Percentiles rank a stretch among this genome's conserved stretches.
These are phyloP conservation scores for Prorocentrum cordatum DNA, from an alignment of 169 alveolate species.

Conservation along the genomic window DNA sequence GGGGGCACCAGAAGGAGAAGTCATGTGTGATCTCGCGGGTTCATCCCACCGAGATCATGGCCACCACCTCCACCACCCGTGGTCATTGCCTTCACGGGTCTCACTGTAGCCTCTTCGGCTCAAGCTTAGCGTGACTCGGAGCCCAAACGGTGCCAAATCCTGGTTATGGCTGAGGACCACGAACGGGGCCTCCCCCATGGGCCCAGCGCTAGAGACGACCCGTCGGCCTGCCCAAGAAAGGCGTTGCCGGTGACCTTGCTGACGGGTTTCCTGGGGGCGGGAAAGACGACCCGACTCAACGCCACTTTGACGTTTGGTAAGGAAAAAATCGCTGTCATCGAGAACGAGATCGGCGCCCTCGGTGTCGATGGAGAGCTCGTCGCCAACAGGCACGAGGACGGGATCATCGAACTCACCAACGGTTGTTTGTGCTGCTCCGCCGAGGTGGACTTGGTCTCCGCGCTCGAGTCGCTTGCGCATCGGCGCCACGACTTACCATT, in stretches of 20 bases:
- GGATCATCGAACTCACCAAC: neutral
- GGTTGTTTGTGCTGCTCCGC: slow-evolving; percentile 65
- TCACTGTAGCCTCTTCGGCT: too few relatives aligned
- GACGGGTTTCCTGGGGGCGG: slow-evolving; percentile 37
- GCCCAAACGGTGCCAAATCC: too few relatives aligned
- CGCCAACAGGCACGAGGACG: slow-evolving; percentile 35
- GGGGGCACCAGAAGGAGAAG: too few relatives aligned
- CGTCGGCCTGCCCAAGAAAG: too few relatives aligned
- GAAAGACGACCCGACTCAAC: slow-evolving; percentile 37
- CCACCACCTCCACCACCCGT: too few relatives aligned
- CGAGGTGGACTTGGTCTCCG: slow-evolving; percentile 34
- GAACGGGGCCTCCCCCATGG: too few relatives aligned
- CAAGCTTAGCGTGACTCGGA: too few relatives aligned
- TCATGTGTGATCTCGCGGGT: too few relatives aligned
- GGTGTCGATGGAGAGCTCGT: slow-evolving; percentile 55
- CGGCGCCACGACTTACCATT: neutral
- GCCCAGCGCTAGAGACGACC: too few relatives aligned
- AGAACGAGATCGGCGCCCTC: slow-evolving; percentile 52
- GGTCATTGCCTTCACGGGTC: too few relatives aligned
- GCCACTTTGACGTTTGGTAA: neutral
- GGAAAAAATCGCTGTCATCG: slow-evolving; percentile 40
- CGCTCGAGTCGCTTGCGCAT: slow-evolving; percentile 8
- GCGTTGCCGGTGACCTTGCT: slow-evolving; percentile 28
- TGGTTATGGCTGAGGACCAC: too few relatives aligned
- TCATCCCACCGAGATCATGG: too few relatives aligned